phyloP scores from a whole-genome alignment of 345 rosid species.

The Lepidium sativum region DNA sequence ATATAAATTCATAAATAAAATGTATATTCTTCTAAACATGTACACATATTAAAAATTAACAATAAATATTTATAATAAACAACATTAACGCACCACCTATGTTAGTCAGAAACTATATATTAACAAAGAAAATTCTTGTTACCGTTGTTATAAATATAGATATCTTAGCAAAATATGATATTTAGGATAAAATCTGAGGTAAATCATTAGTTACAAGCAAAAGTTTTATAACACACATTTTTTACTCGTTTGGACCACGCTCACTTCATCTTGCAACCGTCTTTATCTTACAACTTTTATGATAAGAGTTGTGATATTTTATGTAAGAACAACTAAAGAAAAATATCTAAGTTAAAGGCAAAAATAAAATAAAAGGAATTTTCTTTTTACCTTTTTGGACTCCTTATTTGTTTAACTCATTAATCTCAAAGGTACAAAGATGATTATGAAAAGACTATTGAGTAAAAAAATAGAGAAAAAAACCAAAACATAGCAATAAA shows the following conservation, averaged over 20 bases:
- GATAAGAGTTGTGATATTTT: not conserved
- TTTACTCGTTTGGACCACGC: constrained; percentile 7
- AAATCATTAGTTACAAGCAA: not conserved
- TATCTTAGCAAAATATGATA: too few species aligned
- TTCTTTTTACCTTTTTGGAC: not conserved
- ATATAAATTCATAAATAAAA: too few species aligned
- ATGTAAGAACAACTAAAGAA: not conserved
- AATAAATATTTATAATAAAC: too few species aligned
- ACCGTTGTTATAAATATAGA: too few species aligned
- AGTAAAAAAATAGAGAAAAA: not conserved
- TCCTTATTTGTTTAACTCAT: constrained; percentile 8
- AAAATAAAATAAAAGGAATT: not conserved
- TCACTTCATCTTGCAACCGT: not conserved
- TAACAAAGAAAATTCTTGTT: too few species aligned
- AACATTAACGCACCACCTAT: too few species aligned
- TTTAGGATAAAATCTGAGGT: too few species aligned
- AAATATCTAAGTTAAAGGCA: not conserved
- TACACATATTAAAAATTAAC: too few species aligned
- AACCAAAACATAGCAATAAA: not conserved
- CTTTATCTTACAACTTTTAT: not conserved
- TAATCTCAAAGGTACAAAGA: constrained; percentile 6
- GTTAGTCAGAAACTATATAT: too few species aligned
- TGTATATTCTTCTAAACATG: too few species aligned
- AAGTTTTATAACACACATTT: not conserved
- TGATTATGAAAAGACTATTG: constrained; percentile 6